phyloP scores from a whole-genome alignment of 2,329 filamentous ascomycete genomes.

The Orbilia ellipsospora region DNA sequence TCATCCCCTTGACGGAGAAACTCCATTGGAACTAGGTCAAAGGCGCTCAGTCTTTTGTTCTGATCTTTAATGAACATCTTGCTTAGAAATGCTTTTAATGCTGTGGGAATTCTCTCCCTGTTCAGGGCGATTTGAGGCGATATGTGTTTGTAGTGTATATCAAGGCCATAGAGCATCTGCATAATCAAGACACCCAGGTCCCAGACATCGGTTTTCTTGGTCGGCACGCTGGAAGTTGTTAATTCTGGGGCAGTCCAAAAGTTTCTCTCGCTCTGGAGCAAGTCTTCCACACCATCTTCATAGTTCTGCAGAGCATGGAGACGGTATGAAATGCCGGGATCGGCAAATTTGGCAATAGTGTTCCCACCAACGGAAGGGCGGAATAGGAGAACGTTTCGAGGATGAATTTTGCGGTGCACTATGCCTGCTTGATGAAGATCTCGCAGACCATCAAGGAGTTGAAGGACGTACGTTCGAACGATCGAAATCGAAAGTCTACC shows the following conservation, averaged over 20 bases:
- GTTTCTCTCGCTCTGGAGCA: conserved; percentile 11
- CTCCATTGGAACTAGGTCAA: conserved; percentile 73
- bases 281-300: conserved; percentile 24
- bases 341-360: conserved; percentile 76
- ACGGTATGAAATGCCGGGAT: conserved; percentile 66
- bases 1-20: conserved; percentile 65
- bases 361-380: conserved; percentile 75
- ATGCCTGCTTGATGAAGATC: conserved; percentile 87
- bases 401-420: conserved; percentile 83
- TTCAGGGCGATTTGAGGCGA: conserved; percentile 81
- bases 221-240: conserved; percentile 63
- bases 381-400: conserved; percentile 81
- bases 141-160: conserved; percentile 78
- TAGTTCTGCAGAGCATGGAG: conserved; percentile 39
- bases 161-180: conserved; percentile 91
- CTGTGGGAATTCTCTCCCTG: conserved; percentile 75
- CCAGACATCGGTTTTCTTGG: conserved; percentile 90
- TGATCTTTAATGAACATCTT: conserved; percentile 87
- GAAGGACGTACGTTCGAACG: conserved; percentile 88
- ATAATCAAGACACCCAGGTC: conserved; percentile 90
- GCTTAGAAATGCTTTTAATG: conserved; percentile 81
- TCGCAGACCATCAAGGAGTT: conserved; percentile 86
- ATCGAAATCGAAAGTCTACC: conserved; percentile 78
- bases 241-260: conserved; percentile 43
- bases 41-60: conserved; percentile 85